A percentile compares a stretch with the other conserved stretches of the same genome.
phyloP scores from a whole-genome alignment of 2,329 filamentous ascomycete genomes.

The Uncinocarpus reesii region DNA sequence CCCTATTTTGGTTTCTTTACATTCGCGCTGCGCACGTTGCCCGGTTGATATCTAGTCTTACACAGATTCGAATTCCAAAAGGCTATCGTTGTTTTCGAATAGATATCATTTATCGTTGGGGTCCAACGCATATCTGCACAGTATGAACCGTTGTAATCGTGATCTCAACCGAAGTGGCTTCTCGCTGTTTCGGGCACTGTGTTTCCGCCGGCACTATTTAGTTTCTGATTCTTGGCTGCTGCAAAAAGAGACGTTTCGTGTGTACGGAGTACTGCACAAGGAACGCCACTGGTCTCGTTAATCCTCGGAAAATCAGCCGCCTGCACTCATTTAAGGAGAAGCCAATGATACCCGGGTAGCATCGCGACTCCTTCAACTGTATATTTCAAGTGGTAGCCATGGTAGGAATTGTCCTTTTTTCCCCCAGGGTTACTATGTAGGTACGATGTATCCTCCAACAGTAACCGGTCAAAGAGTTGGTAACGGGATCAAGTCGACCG shows the following conservation, averaged over 20 bases:
- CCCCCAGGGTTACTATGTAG: too few relatives aligned
- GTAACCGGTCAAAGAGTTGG: too few relatives aligned
- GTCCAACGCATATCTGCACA: not conserved
- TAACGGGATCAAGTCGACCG: too few relatives aligned
- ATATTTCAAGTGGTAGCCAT: too few relatives aligned
- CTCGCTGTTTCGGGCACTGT: too few relatives aligned
- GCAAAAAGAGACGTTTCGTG: too few relatives aligned
- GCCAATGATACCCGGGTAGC: not conserved
- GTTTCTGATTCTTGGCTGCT: too few relatives aligned
- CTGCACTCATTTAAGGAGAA: not conserved
- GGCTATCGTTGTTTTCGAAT: constrained; percentile 1
- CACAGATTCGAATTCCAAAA: not conserved
- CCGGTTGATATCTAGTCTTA: constrained; percentile 4
- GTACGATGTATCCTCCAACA: too few relatives aligned
- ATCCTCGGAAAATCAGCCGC: not conserved
- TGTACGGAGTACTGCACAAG: not conserved
- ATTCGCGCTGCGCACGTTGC: not conserved
- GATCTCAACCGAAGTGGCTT: not conserved
- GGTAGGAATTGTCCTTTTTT: too few relatives aligned
- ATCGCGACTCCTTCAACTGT: too few relatives aligned
- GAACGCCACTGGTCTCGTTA: not conserved
- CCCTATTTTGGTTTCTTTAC: constrained; percentile 1
- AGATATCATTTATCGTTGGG: not conserved
- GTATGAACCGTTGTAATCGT: not conserved
- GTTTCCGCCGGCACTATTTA: too few relatives aligned